These are phyloP conservation scores for Agarophyton chilense DNA, from an alignment of 23 red algal genomes.

Conservation along the genomic window DNA sequence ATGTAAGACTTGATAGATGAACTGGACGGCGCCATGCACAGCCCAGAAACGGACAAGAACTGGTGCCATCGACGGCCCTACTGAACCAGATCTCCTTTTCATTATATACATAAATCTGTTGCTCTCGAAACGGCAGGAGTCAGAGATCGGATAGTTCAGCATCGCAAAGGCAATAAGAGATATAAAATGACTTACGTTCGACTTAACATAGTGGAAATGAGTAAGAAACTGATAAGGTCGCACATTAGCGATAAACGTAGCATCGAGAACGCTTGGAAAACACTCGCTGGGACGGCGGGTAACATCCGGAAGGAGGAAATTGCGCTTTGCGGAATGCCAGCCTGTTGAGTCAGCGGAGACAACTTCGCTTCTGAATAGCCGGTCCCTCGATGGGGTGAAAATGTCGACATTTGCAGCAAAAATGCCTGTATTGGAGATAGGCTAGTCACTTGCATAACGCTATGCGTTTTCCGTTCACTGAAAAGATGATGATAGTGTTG, in stretches of 20 bases:
- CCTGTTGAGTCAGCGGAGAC: not conserved
- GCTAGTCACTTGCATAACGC: not conserved
- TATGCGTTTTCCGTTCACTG: not conserved
- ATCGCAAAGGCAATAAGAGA: not conserved
- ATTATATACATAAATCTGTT: constrained; percentile 21
- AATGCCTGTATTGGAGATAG: not conserved
- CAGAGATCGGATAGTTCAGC: not conserved
- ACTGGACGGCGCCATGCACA: constrained; percentile 2
- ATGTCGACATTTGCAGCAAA: not conserved
- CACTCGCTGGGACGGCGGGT: not conserved
- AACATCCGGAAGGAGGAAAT: not conserved
- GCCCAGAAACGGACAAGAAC: constrained; percentile 27
- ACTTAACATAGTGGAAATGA: not conserved
- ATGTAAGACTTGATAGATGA: not conserved
- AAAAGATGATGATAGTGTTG: not conserved
- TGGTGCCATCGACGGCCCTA: constrained; percentile 19
- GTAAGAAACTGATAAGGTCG: not conserved
- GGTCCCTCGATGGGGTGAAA: too few species aligned
- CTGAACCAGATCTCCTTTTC: not conserved
- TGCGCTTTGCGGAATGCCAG: not conserved
- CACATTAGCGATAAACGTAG: not conserved
- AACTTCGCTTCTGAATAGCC: not conserved
- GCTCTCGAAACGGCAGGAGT: not conserved
- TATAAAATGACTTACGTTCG: not conserved
- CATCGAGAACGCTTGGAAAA: not conserved